phyloP scores from a whole-genome alignment of 2,329 filamentous ascomycete species.

The Pestalotiopsis sp. region DNA sequence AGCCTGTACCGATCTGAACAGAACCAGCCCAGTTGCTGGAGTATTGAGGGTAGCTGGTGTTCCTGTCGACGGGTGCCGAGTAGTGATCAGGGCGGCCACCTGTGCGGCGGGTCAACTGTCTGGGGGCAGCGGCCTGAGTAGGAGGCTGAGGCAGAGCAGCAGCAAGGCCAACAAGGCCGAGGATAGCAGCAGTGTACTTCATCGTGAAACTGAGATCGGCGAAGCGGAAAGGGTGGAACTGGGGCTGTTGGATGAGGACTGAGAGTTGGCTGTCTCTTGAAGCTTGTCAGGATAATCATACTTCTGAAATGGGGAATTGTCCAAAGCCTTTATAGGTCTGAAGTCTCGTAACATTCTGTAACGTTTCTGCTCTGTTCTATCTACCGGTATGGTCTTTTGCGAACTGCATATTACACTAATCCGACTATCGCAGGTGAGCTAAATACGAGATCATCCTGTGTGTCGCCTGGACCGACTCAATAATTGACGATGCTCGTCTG shows the following conservation, averaged over 20 bases:
- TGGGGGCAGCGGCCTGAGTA: constrained; percentile 45
- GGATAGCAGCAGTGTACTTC: constrained; percentile 47
- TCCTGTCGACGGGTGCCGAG: constrained; percentile 23
- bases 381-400: background rate
- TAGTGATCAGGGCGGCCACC: constrained; percentile 32
- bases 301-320: background rate
- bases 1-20: constrained; percentile 53
- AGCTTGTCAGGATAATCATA: background rate
- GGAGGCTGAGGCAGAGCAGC: constrained; percentile 36
- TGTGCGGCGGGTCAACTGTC: constrained; percentile 43
- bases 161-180: constrained; percentile 21
- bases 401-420: background rate
- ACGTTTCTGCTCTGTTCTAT: background rate
- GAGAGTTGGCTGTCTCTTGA: background rate
- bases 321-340: background rate
- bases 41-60: constrained; percentile 47
- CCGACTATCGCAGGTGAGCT: background rate
- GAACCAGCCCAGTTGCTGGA: constrained; percentile 63
- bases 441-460: background rate
- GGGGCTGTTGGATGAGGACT: background rate
- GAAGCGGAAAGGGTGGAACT: background rate
- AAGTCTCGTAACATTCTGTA: background rate
- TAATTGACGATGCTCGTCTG: background rate
- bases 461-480: background rate
- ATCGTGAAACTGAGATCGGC: constrained; percentile 33